Evolutionary conservation across 2,329 filamentous ascomycete species (phyloP).

Genomic region (Diaporthe destruens): DNA sequence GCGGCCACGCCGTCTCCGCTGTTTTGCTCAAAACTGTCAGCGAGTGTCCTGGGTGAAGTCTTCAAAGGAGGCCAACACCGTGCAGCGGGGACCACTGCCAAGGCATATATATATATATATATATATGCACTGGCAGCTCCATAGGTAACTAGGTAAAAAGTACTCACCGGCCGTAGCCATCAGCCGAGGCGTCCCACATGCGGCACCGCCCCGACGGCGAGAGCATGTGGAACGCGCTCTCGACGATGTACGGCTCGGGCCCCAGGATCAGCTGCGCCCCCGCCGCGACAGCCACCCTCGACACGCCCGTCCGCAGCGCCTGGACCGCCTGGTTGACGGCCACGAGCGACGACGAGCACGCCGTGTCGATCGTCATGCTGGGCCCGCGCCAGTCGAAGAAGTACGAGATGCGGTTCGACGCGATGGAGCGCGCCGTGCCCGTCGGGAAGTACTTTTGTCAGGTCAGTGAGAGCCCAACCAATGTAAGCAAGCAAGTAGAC

Average conservation of each 20-base stretch:
- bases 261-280: constrained; percentile 53
- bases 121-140: too few relatives aligned
- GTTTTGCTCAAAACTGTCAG: too few relatives aligned
- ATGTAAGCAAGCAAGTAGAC: too few relatives aligned
- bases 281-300: constrained; percentile 49
- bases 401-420: constrained; percentile 56
- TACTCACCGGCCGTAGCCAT: constrained; percentile 67
- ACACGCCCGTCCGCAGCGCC: constrained; percentile 49
- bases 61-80: too few relatives aligned
- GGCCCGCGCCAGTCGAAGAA: constrained; percentile 56
- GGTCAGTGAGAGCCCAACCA: too few relatives aligned
- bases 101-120: too few relatives aligned
- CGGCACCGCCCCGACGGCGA: constrained; percentile 54
- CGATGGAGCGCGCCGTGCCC: constrained; percentile 49
- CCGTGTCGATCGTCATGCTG: constrained; percentile 58
- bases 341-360: constrained; percentile 56
- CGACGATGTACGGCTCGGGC: constrained; percentile 49
- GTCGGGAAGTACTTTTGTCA: constrained; percentile 44
- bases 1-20: constrained; percentile 58
- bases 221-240: constrained; percentile 54
- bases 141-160: too few relatives aligned
- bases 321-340: constrained; percentile 55
- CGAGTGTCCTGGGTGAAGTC: too few relatives aligned
- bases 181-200: constrained; percentile 60
- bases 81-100: too few relatives aligned